phyloP scores from a whole-genome alignment of 305 asterid species.

The Withania somnifera region DNA sequence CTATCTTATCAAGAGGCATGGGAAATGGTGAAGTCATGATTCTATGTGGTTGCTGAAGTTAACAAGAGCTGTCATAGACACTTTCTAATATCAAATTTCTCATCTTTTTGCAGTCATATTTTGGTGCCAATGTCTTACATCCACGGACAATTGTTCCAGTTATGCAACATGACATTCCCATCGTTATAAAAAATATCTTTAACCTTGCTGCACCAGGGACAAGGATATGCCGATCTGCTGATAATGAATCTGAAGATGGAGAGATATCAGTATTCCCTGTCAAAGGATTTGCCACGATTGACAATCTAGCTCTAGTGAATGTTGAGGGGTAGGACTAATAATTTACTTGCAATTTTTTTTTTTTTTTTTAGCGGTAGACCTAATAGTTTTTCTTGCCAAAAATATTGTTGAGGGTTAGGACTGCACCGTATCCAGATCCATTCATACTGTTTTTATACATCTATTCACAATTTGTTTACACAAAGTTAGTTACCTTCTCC shows the following conservation, averaged over 20 bases:
- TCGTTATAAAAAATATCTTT: slow-evolving; percentile 87
- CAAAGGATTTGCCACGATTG: slow-evolving; percentile 97
- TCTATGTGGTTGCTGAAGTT: slow-evolving; percentile 9
- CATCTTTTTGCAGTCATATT: slow-evolving; percentile 65
- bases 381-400: slow-evolving; percentile 3
- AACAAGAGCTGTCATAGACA: slow-evolving; percentile 2
- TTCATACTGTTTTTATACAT: neutral
- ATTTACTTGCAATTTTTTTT: slow-evolving; percentile 1
- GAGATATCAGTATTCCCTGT: slow-evolving; percentile 47
- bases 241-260: slow-evolving; percentile 36
- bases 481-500: slow-evolving; percentile 17
- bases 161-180: slow-evolving; percentile 90
- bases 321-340: slow-evolving; percentile 75
- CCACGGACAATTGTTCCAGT: slow-evolving; percentile 98
- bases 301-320: slow-evolving; percentile 89
- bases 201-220: slow-evolving; percentile 94
- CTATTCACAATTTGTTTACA: neutral
- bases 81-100: slow-evolving; percentile 10
- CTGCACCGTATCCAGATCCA: neutral
- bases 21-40: slow-evolving; percentile 70
- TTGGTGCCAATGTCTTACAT: slow-evolving; percentile 95
- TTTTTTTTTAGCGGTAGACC: slow-evolving; percentile 61
- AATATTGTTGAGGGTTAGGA: neutral
- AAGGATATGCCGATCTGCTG: slow-evolving; percentile 53
- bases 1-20: slow-evolving; percentile 99